Base-by-base conservation (phyloP, 2,329 filamentous ascomycete genomes). In the Fusarium sp. region DNA sequence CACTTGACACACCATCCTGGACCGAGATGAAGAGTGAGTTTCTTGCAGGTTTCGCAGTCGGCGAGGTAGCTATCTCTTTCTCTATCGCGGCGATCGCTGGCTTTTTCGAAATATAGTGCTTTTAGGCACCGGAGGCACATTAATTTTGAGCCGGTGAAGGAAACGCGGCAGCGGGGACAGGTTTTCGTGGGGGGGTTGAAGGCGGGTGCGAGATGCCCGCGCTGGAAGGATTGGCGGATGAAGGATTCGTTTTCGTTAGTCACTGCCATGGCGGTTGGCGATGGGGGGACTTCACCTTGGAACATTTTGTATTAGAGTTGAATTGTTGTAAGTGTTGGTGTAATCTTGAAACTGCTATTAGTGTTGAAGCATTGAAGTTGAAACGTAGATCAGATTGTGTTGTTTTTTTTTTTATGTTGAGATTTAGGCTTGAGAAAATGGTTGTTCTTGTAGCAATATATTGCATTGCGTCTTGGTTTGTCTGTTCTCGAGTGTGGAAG, bases 1-100 rank as follows among this genome's bases (percentile, higher is more conserved):
- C 74, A 76, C 1, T 13, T 9, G 1, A 69, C 59, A 20, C 74
- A 76, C 74, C 73, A 76, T 3, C 59, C 59, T 0, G 67, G 71
- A 0, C 74, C 74, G 0, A 76, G 69, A 11, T 76, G 74, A 20
- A 75, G 33, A 3, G 69, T 75, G 3, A 17, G 61, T 4, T 20
- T 1, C 1, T 50, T 35, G 10, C 74, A 75, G 1, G 9, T 26
- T 1, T 20, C 2, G 15, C 74, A 76, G 0, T 17, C 1, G 1
- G 62, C 64, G 3, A 74, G 13, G 20, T 55, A 73, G 1, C 63
- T 60, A 2, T 75, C 70, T 4, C 37, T 14, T 6, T 13, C 33
- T 0, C n/a, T 13, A 2, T 55, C 54, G 3, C 10, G 15, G 3
- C 27, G 23, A 1, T 27, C 13, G 23, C 26, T 18, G 2, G 30